Base-by-base conservation (phyloP, 768 basidiomycete genomes). In the Kwoniella heveanensis region DNA sequence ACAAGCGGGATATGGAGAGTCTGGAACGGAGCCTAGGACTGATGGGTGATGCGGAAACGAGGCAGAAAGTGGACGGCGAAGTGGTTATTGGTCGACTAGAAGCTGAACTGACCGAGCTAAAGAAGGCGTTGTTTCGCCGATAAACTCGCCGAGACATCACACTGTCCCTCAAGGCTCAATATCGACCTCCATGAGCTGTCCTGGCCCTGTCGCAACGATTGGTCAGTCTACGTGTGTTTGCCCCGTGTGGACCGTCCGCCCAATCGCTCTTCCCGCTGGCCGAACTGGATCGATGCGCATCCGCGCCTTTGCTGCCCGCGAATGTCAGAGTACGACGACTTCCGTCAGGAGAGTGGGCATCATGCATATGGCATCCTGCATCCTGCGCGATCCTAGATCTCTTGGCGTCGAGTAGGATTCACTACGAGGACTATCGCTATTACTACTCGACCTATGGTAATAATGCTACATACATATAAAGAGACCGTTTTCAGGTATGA, bases 1-100 rank as follows among this genome's bases (percentile, higher is more conserved):
- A 71, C 21, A 49, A 63, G 36, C 29, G 74, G 54, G 68, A 68
- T 36, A 72, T 76, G 72, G 85, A 88, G 62, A 88, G 90, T 72
- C 77, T 87, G 12, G 84, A 83, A 51, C 62, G 72, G n/a, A 83
- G 82, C 21, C 56, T 76, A 24, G 73, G 74, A n/a, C 65, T 64
- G 25, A 66, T 77, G 52, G 71, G 64, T 25, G 77, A 67, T 24
- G n/a, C 24, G 2, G 36, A 17, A 12, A 30, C 47, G 10, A 49
- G 48, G 47, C 9, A 21, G 24, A 49, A 59, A 44, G 47, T 36
- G 54, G 62, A 64, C 21, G 62, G 62, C 12, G 55, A 64, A 32
- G 30, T 21, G 0, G 49, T 64, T 19, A 21, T 64, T 13, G 13
- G 22, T 32, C 27, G 66, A 49, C 56, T 71, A 47, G 68, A 65